Evolutionary conservation across 306 rosid genomes (phyloP).

Genomic region (Quercus parvula): DNA sequence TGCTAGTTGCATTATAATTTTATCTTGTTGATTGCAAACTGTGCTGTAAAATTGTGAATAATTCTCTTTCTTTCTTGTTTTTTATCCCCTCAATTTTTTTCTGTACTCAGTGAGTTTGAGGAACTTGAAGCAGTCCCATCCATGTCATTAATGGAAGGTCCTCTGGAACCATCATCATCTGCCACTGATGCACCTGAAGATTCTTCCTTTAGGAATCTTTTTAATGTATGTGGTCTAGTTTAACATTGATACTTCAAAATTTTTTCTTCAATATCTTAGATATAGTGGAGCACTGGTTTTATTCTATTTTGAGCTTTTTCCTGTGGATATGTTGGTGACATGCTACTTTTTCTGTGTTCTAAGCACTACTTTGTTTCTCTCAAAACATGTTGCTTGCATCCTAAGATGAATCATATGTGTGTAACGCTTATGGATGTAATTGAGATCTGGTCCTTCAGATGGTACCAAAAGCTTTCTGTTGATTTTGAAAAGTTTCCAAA

Average conservation of each 20-base stretch:
- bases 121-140: conserved; percentile 65
- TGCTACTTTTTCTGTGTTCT: background rate
- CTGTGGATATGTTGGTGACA: background rate
- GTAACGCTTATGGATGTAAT: background rate
- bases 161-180: conserved; percentile 57
- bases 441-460: too few relatives aligned
- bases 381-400: background rate
- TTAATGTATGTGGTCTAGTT: conserved; percentile 44
- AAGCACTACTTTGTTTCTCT: background rate
- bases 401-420: background rate
- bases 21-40: background rate
- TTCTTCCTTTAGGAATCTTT: conserved; percentile 54
- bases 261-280: background rate
- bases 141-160: conserved; percentile 51
- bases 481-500: too few relatives aligned
- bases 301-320: background rate
- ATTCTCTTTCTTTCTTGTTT: background rate
- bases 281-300: conserved; percentile 4
- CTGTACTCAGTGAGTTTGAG: conserved; percentile 63
- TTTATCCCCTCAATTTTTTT: conserved; percentile 15
- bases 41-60: background rate
- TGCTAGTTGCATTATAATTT: background rate
- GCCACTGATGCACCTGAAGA: conserved; percentile 54
- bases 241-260: conserved; percentile 3
- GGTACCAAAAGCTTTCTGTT: too few relatives aligned